A percentile compares a stretch with the other conserved stretches of the same genome.
Evolutionary conservation across 257 asterid genomes (phyloP).

Genomic region (Catharanthus roseus): DNA sequence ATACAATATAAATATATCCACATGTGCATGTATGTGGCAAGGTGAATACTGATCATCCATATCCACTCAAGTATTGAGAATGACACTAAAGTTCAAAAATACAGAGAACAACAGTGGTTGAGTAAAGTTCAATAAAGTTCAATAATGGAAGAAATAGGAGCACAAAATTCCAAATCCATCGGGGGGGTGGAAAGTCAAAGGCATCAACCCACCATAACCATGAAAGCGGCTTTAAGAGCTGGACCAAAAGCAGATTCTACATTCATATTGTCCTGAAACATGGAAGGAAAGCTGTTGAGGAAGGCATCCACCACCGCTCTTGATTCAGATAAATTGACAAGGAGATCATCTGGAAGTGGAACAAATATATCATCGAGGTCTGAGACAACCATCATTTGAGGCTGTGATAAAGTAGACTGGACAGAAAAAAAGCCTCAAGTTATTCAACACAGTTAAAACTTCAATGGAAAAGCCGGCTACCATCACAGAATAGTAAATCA

Average conservation of each 20-base stretch:
- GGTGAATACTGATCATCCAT: neutral
- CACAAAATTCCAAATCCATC: neutral
- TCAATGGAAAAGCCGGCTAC: neutral
- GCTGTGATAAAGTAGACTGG: conserved; percentile 31
- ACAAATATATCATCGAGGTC: conserved; percentile 32
- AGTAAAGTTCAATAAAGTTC: neutral
- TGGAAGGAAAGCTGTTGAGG: conserved; percentile 88
- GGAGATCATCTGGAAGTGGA: conserved; percentile 78
- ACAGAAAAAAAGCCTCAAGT: conserved; percentile 27
- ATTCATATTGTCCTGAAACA: conserved; percentile 85
- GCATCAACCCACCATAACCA: conserved; percentile 77
- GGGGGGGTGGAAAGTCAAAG: conserved; percentile 6
- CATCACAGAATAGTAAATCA: neutral
- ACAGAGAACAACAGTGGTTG: neutral
- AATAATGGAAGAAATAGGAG: neutral
- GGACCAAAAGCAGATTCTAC: conserved; percentile 99
- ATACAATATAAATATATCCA: too few relatives aligned
- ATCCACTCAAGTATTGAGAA: neutral
- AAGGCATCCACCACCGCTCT: conserved; percentile 88
- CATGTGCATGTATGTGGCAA: neutral
- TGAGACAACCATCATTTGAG: conserved; percentile 33
- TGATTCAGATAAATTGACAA: conserved; percentile 95
- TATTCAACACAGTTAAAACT: conserved; percentile 5
- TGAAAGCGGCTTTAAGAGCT: conserved; percentile 85
- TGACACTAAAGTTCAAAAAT: conserved; percentile 1